These are phyloP conservation scores for Nidula niveotomentosa DNA, from an alignment of 1,284 basidiomycete genomes.

Conservation along the genomic window DNA sequence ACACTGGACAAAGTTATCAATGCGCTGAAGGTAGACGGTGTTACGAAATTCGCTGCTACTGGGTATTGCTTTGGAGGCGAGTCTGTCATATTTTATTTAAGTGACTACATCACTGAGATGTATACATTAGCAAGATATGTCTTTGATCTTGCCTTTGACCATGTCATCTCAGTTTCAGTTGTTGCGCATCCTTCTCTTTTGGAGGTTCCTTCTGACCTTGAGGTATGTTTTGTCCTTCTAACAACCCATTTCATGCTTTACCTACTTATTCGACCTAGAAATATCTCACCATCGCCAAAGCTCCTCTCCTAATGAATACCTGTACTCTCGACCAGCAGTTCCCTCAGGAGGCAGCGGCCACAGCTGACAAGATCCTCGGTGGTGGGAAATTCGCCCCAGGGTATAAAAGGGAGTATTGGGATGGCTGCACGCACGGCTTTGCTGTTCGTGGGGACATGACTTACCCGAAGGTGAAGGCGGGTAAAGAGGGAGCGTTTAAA, in stretches of 20 bases:
- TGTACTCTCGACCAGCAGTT: constrained; percentile 55
- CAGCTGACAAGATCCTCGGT: constrained; percentile 57
- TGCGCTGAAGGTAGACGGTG: constrained; percentile 56
- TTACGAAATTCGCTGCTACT: constrained; percentile 57
- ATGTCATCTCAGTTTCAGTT: constrained; percentile 50
- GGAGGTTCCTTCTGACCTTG: constrained; percentile 58
- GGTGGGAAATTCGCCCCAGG: constrained; percentile 41
- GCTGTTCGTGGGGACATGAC: no score
- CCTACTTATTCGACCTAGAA: constrained; percentile 31
- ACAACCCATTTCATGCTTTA: neutral
- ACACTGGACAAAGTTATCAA: constrained; percentile 55
- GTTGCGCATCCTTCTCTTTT: constrained; percentile 73
- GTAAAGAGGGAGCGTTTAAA: constrained; percentile 65
- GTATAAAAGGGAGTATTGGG: no score
- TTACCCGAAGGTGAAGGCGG: constrained; percentile 34
- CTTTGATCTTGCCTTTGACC: constrained; percentile 70
- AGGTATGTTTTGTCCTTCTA: constrained; percentile 35
- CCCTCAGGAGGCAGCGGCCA: constrained; percentile 42
- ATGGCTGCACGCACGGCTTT: no score
- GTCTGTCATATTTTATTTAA: constrained; percentile 8
- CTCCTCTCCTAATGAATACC: constrained; percentile 63
- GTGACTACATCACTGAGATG: no score
- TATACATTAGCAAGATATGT: constrained; percentile 44
- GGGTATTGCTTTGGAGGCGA: constrained; percentile 75
- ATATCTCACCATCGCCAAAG: constrained; percentile 43